Percentiles rank a stretch among this genome's conserved stretches.
These are phyloP conservation scores for Spizellomyces punctatus DNA, from an alignment of 192 early-diverging fungal species.

Conservation along the genomic window DNA sequence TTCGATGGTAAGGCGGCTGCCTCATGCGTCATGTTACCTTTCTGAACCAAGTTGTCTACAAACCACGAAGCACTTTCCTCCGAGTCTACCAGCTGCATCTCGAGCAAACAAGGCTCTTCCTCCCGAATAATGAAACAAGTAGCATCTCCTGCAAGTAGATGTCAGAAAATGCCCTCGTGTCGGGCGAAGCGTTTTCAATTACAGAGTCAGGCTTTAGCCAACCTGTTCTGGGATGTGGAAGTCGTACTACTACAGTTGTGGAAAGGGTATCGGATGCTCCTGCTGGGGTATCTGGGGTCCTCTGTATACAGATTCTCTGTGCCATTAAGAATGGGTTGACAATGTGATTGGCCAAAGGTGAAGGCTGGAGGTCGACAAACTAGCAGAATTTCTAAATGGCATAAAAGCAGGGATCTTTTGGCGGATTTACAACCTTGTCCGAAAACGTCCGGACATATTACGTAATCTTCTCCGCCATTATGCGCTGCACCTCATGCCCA, in stretches of 20 bases:
- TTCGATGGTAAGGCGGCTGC: neutral
- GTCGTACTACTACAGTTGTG: slow-evolving; percentile 1
- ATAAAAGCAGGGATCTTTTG: neutral
- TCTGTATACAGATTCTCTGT: too few relatives aligned
- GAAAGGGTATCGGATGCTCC: neutral
- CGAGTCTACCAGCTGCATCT: slow-evolving; percentile 20
- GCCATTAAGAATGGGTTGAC: too few relatives aligned
- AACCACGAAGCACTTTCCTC: slow-evolving; percentile 24
- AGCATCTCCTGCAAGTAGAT: slow-evolving; percentile 5
- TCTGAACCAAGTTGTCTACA: slow-evolving; percentile 21
- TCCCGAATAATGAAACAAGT: slow-evolving; percentile 7
- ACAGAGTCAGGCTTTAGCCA: too few relatives aligned
- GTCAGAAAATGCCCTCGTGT: too few relatives aligned
- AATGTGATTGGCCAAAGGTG: too few relatives aligned
- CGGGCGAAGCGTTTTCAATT: too few relatives aligned
- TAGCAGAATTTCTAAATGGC: too few relatives aligned
- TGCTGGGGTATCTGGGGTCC: too few relatives aligned
- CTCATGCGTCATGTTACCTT: slow-evolving; percentile 6
- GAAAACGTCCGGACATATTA: neutral
- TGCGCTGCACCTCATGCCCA: slow-evolving; percentile 19
- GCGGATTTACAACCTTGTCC: neutral
- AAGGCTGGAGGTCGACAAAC: too few relatives aligned
- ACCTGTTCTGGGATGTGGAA: slow-evolving; percentile 28
- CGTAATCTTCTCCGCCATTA: neutral
- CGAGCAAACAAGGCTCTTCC: slow-evolving; percentile 12